Conservation (phyloP, 2,329 filamentous ascomycete genomes). For the Aspergillus puulaauensis region DNA sequence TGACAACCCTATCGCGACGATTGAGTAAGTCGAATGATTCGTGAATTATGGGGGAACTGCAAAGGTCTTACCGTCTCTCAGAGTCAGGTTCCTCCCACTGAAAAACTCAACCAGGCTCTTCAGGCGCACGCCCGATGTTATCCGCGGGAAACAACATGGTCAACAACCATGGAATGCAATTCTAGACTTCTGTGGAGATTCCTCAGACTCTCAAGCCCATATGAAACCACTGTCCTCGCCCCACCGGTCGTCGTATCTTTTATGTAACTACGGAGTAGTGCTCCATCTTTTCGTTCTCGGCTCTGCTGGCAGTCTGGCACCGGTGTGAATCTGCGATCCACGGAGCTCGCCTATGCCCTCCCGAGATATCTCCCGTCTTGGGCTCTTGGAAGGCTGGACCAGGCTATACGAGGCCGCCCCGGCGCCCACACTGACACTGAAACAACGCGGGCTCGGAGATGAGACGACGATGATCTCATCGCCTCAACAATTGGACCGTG, state of each 20-base stretch:
- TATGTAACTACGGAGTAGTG: background rate
- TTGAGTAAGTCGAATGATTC: background rate
- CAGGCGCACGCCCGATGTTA: background rate
- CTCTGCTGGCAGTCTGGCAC: background rate
- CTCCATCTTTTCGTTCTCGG: background rate
- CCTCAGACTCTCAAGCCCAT: background rate
- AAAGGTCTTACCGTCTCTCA: background rate
- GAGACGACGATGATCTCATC: background rate
- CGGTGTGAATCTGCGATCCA: background rate
- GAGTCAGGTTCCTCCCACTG: background rate
- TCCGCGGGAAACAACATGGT: background rate
- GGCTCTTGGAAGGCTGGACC: background rate
- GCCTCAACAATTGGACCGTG: no score
- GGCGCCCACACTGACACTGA: background rate
- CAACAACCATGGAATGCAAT: background rate
- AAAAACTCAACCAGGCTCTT: background rate
- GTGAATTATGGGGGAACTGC: background rate
- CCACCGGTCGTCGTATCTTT: background rate
- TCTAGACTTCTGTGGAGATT: constrained; percentile 4
- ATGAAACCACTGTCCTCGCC: background rate
- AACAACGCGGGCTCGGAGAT: background rate
- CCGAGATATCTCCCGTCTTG: no score
- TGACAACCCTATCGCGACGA: background rate
- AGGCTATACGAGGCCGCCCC: background rate
- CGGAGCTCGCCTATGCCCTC: constrained; percentile 1